These are phyloP conservation scores for Acanthamoeba royreba DNA, from an alignment of 208 protist genomes.

Conservation along the genomic window DNA sequence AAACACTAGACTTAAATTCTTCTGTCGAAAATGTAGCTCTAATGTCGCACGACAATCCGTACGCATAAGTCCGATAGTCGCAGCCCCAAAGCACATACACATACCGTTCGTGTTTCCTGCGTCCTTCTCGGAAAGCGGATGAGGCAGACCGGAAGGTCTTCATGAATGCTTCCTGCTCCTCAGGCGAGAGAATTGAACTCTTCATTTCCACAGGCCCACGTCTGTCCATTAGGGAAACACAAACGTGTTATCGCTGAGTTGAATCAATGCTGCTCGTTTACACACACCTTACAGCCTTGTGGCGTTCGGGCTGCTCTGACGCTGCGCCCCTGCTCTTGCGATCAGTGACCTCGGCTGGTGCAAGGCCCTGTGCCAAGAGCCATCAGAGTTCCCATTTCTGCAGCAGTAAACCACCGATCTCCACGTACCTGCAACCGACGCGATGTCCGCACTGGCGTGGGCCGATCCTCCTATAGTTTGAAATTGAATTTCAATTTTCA, in stretches of 20 bases:
- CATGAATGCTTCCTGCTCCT: background rate
- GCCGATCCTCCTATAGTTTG: background rate
- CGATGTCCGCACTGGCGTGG: background rate
- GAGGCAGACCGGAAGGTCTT: background rate
- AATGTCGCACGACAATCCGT: background rate
- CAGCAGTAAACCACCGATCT: background rate
- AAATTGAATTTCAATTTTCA: background rate
- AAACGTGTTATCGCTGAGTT: background rate
- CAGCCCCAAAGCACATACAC: no score
- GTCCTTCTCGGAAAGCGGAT: no score
- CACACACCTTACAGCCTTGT: background rate
- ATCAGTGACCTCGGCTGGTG: no score
- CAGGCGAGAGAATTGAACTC: background rate
- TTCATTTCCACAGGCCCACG: background rate
- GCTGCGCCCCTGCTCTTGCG: no score
- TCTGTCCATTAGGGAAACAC: background rate
- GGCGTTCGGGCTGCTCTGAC: background rate
- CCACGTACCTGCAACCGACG: background rate
- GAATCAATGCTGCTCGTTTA: background rate
- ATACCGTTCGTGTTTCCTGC: background rate
- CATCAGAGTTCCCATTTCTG: background rate
- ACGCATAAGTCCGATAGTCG: background rate
- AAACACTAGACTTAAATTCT: background rate
- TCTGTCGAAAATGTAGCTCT: background rate
- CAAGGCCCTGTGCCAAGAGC: background rate